Conservation (phyloP, 2,329 filamentous ascomycete species). For the Keithomyces neogunnii region DNA sequence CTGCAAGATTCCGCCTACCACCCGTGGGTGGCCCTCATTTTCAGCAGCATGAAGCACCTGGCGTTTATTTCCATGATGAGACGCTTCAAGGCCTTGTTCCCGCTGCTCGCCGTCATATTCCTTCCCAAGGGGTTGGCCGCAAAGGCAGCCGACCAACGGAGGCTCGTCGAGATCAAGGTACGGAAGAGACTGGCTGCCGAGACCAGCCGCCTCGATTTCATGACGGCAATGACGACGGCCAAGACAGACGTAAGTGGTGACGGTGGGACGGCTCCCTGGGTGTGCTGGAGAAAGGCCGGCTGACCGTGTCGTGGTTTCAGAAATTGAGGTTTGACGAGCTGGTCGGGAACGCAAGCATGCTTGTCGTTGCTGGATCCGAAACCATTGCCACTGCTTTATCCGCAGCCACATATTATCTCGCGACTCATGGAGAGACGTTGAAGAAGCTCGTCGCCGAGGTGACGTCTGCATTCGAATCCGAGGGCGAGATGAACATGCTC, state of each 20-base stretch:
- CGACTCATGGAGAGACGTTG: background rate
- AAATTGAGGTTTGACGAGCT: background rate
- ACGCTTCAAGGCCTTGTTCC: no score
- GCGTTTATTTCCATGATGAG: no score
- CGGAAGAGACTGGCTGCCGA: no score
- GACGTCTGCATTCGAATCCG: background rate
- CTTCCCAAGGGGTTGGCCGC: no score
- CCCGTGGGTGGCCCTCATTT: conserved; percentile 13
- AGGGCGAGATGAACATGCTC: background rate
- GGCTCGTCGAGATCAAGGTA: no score
- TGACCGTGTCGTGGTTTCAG: background rate
- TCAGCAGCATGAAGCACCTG: conserved; percentile 1
- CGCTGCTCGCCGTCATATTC: no score
- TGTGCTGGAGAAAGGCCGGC: conserved; percentile 6
- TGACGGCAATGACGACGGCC: no score
- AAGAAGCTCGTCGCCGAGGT: background rate
- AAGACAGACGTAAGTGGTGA: no score
- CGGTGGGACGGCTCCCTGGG: no score
- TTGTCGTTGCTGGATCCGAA: background rate
- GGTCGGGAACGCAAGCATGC: background rate
- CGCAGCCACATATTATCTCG: background rate
- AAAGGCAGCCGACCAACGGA: no score
- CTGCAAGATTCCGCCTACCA: conserved; percentile 14
- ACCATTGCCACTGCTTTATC: background rate
- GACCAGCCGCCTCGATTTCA: no score